phyloP scores from a whole-genome alignment of 768 basidiomycete genomes.

The Leccinum boreale region DNA sequence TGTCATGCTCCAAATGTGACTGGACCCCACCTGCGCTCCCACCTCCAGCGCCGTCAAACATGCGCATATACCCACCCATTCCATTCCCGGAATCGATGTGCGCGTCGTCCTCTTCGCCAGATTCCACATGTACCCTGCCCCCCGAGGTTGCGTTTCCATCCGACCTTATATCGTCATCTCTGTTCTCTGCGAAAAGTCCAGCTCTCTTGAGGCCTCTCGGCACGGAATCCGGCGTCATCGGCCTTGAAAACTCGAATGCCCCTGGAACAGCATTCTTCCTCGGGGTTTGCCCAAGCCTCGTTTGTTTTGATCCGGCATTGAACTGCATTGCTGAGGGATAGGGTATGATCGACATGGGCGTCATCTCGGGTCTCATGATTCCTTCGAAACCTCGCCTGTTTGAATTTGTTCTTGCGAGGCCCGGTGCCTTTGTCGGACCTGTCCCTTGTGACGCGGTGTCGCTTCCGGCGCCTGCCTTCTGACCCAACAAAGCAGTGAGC shows the following conservation, averaged over 20 bases:
- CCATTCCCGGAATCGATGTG: background rate
- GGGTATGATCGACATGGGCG: slow-evolving; percentile 24
- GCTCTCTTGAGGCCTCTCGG: slow-evolving; percentile 12
- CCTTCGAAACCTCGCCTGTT: slow-evolving; percentile 25
- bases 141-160: background rate
- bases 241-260: slow-evolving; percentile 11
- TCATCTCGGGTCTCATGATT: slow-evolving; percentile 18
- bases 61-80: slow-evolving; percentile 26
- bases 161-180: slow-evolving; percentile 2
- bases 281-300: slow-evolving; percentile 16
- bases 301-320: slow-evolving; percentile 1
- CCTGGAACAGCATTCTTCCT: slow-evolving; percentile 11
- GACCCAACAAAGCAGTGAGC: slow-evolving; percentile 21
- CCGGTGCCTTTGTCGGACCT: slow-evolving; percentile 2
- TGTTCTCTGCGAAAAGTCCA: background rate
- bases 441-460: background rate
- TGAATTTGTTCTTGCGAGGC: slow-evolving; percentile 2
- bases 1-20: slow-evolving; percentile 4
- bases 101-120: slow-evolving; percentile 3
- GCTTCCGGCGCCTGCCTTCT: slow-evolving; percentile 9
- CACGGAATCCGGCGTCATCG: slow-evolving; percentile 18
- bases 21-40: background rate
- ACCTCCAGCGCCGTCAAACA: slow-evolving; percentile 4
- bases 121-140: background rate
- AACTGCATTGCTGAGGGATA: slow-evolving; percentile 13